Percentiles rank a stretch among this genome's conserved stretches.
phyloP scores from a whole-genome alignment of 1,139 yeast species.

The Yamadazyma kanchanaburiensis region DNA sequence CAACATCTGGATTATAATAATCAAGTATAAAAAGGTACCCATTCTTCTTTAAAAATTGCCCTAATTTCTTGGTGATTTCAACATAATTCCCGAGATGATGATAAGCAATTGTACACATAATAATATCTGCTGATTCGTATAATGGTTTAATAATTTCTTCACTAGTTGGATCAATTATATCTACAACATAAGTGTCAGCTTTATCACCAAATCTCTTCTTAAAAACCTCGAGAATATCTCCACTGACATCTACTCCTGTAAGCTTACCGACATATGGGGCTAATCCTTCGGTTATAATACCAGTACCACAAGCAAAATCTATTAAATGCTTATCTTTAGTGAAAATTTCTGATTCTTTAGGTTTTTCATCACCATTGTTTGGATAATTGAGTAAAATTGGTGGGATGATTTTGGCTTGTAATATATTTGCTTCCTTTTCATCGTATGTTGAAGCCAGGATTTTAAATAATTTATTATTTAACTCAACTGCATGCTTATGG shows the following conservation, averaged over 20 bases:
- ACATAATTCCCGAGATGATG: conserved; percentile 37
- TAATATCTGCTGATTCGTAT: conserved; percentile 22
- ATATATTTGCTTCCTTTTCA: conserved; percentile 1
- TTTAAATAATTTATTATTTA: conserved; percentile 19
- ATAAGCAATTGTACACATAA: conserved; percentile 35
- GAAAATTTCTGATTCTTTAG: conserved; percentile 16
- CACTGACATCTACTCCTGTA: conserved; percentile 38
- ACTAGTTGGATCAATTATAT: conserved; percentile 24
- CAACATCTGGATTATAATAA: conserved; percentile 18
- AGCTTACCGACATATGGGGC: conserved; percentile 25
- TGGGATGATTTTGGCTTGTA: conserved; percentile 3
- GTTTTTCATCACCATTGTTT: conserved; percentile 6
- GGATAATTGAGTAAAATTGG: conserved; percentile 5
- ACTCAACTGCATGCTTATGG: conserved; percentile 19
- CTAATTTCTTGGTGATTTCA: conserved; percentile 27
- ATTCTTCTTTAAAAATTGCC: conserved; percentile 27
- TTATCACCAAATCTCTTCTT: conserved; percentile 13
- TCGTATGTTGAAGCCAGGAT: conserved; percentile 3
- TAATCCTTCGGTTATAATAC: conserved; percentile 28
- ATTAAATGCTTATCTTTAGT: conserved; percentile 26
- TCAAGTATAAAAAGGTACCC: conserved; percentile 37
- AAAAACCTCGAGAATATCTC: conserved; percentile 23
- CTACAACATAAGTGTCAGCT: conserved; percentile 12
- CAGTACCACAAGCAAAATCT: conserved; percentile 49
- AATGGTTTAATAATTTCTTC: conserved; percentile 13